These are phyloP conservation scores for Calocybe cyanea DNA, from an alignment of 768 basidiomycete genomes.

Conservation along the genomic window DNA sequence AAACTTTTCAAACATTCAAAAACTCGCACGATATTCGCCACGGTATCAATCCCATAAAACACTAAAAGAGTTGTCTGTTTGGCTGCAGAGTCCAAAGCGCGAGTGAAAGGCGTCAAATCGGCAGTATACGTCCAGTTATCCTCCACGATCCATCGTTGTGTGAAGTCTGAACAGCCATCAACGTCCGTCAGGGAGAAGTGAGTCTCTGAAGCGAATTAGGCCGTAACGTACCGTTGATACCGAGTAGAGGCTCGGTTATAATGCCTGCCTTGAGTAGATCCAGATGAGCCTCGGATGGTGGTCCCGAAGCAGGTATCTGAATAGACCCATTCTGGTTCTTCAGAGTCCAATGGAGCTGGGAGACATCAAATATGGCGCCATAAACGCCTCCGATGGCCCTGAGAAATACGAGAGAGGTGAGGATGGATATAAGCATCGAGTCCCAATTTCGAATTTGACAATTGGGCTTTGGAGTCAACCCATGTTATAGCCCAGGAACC, in stretches of 20 bases:
- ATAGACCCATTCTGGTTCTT: constrained; percentile 52
- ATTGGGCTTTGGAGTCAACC: too few species aligned
- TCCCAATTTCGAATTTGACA: not conserved
- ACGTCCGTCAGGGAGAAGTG: not conserved
- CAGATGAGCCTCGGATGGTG: constrained; percentile 53
- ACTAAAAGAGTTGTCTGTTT: constrained; percentile 38
- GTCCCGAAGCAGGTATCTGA: constrained; percentile 45
- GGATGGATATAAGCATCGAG: constrained; percentile 4
- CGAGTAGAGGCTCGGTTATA: constrained; percentile 50
- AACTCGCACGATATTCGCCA: constrained; percentile 49
- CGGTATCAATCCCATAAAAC: constrained; percentile 55
- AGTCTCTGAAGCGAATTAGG: not conserved
- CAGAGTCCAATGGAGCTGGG: constrained; percentile 48
- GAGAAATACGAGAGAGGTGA: not conserved
- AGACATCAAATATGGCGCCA: constrained; percentile 37
- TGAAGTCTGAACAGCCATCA: constrained; percentile 36
- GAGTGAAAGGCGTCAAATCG: constrained; percentile 41
- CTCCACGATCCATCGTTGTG: constrained; percentile 50
- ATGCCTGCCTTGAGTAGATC: constrained; percentile 49
- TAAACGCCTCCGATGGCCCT: constrained; percentile 1
- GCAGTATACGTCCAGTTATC: constrained; percentile 62
- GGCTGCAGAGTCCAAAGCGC: constrained; percentile 16
- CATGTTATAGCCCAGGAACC: constrained; percentile 2
- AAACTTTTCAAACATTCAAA: not conserved
- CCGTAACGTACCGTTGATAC: constrained; percentile 42